These are phyloP conservation scores for Vaccinium darrowii DNA, from an alignment of 148 eudicot species.

Conservation along the genomic window DNA sequence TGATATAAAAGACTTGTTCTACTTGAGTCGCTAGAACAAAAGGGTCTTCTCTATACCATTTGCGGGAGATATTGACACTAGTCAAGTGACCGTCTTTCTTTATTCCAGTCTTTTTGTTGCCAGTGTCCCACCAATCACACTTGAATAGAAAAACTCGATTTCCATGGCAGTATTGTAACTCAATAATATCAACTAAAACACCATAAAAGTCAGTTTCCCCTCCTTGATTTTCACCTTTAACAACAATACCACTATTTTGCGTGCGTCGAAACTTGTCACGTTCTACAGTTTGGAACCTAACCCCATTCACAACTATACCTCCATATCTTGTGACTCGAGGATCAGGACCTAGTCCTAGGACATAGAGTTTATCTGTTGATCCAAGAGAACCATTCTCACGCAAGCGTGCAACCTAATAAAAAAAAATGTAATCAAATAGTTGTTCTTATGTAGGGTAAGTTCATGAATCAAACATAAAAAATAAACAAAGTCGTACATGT, in stretches of 20 bases:
- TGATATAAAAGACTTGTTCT: background rate
- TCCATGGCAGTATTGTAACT: background rate
- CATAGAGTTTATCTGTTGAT: too few species aligned
- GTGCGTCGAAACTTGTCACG: background rate
- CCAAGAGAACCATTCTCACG: too few species aligned
- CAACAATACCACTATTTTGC: constrained; percentile 9
- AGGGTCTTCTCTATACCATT: background rate
- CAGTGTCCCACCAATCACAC: constrained; percentile 7
- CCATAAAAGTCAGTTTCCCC: background rate
- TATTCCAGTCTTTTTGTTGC: background rate
- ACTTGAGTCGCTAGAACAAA: background rate
- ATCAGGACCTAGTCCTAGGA: too few species aligned
- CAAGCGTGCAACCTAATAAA: too few species aligned
- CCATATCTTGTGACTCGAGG: too few species aligned
- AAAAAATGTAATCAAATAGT: too few species aligned
- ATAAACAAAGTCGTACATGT: too few species aligned
- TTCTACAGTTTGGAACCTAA: background rate
- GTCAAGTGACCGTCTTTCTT: background rate
- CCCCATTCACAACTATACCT: background rate
- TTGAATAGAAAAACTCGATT: constrained; percentile 1
- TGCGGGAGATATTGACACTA: background rate
- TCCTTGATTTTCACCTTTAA: background rate
- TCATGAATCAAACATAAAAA: too few species aligned
- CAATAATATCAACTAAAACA: background rate
- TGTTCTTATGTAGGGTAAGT: too few species aligned